Base-by-base conservation (phyloP, 2,329 filamentous ascomycete genomes). In the Fusarium chaquense region DNA sequence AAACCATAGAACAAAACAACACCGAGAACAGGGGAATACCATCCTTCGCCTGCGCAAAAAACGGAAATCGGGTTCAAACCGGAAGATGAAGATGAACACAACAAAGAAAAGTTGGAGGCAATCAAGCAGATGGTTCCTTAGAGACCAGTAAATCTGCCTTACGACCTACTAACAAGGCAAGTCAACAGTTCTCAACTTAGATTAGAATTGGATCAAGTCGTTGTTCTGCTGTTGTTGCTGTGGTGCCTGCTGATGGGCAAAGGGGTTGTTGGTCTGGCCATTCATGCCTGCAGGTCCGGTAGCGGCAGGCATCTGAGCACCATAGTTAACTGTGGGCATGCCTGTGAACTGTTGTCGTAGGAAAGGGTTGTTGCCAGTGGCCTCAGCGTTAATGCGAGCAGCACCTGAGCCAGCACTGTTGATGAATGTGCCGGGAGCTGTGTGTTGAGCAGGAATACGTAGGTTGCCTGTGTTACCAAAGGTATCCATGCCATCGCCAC, bases 391-490 rank as follows among this genome's bases (percentile, higher is more conserved):
- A 44, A 98, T 81, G 61, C 88, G 87, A 73, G 89, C 89, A 60
- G 93, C 82, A n/a, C 93, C 93, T 38, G 91, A 85, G 51, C 96
- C 96, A 9, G 96, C 94, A 64, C 93, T 97, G 82, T 99, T 99
- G 82, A 99, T 91, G 78, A 98, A 99, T 0, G 93, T 97, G 28
- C 95, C 96, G 0, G 96, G 96, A 2, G 96, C 94, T 0, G 96
- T 99, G 80, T 99, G 96, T 78, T 99, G 96, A 3, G 96, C 90
- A 2, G 96, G 96, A 69, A 99, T 97, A 80, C 96, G 94, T 47
- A 97, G 86, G 70, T 98, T 93, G 72, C 96, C 96, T n/a, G 93
- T 93, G 79, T 99, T 99, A 70, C 96, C 96, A 78, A 97, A 99
- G 0, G 96, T 99, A 78, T 99, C 96, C 84, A 97, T 92, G 26